Percentiles rank a stretch among this genome's conserved stretches.
phyloP scores from a whole-genome alignment of 148 eudicot genomes.

The Camellia sinensis region DNA sequence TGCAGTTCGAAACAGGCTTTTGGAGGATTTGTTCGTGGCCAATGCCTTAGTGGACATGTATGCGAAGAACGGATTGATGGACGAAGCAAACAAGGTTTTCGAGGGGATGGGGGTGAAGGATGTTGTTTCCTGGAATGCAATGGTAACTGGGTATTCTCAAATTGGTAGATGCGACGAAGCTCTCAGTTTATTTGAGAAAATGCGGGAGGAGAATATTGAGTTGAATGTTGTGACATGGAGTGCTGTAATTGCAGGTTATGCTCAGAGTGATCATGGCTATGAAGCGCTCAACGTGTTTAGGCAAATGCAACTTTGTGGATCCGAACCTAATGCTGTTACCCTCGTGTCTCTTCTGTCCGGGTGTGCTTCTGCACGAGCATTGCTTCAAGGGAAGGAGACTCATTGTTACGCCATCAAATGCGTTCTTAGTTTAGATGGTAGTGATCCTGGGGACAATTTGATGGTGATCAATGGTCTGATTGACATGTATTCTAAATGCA shows the following conservation, averaged over 20 bases:
- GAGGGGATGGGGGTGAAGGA: constrained; percentile 57
- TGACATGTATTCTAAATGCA: constrained; percentile 81
- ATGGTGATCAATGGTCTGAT: constrained; percentile 68
- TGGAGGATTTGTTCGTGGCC: constrained; percentile 61
- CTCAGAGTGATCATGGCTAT: constrained; percentile 64
- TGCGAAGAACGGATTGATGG: constrained; percentile 65
- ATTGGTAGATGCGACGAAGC: constrained; percentile 62
- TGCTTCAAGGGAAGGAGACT: constrained; percentile 59
- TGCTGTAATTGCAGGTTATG: constrained; percentile 77
- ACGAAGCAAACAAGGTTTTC: constrained; percentile 54
- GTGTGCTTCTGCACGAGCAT: constrained; percentile 62
- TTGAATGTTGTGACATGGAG: constrained; percentile 75
- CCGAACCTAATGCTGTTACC: constrained; percentile 66
- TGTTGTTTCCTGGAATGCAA: constrained; percentile 79
- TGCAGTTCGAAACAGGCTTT: constrained; percentile 37
- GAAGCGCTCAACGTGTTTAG: constrained; percentile 63
- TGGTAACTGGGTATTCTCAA: constrained; percentile 73
- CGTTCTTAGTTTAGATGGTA: constrained; percentile 26
- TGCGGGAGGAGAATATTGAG: constrained; percentile 45
- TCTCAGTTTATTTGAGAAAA: constrained; percentile 54
- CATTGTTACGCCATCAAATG: constrained; percentile 59
- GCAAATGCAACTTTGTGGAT: constrained; percentile 46
- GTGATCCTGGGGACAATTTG: constrained; percentile 41
- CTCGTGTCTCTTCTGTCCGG: constrained; percentile 65
- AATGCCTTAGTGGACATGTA: constrained; percentile 71